Evolutionary conservation across 2,329 filamentous ascomycete genomes (phyloP).

Genomic region (Aspergillus hiratsukae): DNA sequence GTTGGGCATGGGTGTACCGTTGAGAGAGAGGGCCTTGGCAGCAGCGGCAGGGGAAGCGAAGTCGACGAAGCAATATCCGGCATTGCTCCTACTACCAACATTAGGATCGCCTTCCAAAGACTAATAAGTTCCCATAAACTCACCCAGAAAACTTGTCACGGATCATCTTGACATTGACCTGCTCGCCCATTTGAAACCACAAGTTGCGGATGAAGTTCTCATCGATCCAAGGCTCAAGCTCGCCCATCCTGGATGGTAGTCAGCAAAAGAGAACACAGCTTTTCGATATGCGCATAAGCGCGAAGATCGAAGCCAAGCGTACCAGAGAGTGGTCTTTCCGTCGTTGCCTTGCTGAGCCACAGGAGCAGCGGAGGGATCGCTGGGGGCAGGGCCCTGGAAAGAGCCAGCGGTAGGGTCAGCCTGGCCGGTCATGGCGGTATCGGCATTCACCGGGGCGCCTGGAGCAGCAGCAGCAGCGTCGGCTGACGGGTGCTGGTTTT

Average conservation of each 20-base stretch:
- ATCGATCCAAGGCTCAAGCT: slow-evolving; percentile 98
- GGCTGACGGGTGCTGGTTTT: slow-evolving; percentile 56
- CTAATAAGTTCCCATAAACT: slow-evolving; percentile 27
- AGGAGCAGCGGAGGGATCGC: slow-evolving; percentile 37
- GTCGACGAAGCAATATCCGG: slow-evolving; percentile 98
- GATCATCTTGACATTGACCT: slow-evolving; percentile 99
- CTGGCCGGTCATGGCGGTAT: slow-evolving; percentile 53
- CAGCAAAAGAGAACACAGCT: slow-evolving; percentile 7
- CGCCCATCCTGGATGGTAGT: slow-evolving; percentile 76
- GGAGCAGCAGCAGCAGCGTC: slow-evolving; percentile 47
- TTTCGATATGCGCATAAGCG: background rate
- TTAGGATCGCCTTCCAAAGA: slow-evolving; percentile 30
- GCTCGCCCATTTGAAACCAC: slow-evolving; percentile 88
- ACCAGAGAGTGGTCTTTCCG: slow-evolving; percentile 55
- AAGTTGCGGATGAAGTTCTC: slow-evolving; percentile 97
- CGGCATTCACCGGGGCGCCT: slow-evolving; percentile 46
- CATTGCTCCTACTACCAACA: slow-evolving; percentile 65
- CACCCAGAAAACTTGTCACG: slow-evolving; percentile 98
- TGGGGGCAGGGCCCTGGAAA: slow-evolving; percentile 47
- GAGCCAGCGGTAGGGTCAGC: slow-evolving; percentile 52
- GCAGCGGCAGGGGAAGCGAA: slow-evolving; percentile 79
- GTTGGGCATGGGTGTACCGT: slow-evolving; percentile 86
- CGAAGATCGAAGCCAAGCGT: slow-evolving; percentile 18
- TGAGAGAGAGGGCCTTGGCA: slow-evolving; percentile 83
- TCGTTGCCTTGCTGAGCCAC: slow-evolving; percentile 50